Percentiles rank a stretch among this genome's conserved stretches.
These are phyloP conservation scores for Hippophae tibetana DNA, from an alignment of 306 rosid species.

Conservation along the genomic window DNA sequence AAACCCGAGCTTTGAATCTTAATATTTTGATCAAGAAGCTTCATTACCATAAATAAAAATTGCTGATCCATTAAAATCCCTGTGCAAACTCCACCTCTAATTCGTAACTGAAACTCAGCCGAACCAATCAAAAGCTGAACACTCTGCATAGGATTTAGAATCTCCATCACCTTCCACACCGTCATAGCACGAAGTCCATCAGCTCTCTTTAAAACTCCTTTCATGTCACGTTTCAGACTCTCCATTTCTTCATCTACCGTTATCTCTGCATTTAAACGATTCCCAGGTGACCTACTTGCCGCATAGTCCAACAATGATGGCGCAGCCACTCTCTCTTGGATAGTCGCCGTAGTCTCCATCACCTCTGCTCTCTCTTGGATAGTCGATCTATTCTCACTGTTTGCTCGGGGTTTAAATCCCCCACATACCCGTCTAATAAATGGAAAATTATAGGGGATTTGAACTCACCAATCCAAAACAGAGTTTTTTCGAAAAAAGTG, in stretches of 20 bases:
- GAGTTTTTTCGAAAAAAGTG: conserved; percentile 20
- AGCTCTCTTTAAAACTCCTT: conserved; percentile 14
- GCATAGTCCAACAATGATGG: conserved; percentile 17
- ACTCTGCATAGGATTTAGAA: conserved; percentile 23
- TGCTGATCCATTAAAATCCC: not conserved
- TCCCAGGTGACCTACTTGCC: conserved; percentile 5
- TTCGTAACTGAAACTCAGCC: conserved; percentile 21
- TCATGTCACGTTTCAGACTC: conserved; percentile 19
- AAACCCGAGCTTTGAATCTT: no score
- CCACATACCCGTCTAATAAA: conserved; percentile 13
- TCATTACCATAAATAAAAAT: not conserved
- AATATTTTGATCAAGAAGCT: no score
- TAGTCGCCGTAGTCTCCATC: conserved; percentile 18
- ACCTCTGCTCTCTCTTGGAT: conserved; percentile 20
- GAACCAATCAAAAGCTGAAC: conserved; percentile 29
- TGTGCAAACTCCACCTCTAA: conserved; percentile 19
- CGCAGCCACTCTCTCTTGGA: conserved; percentile 32
- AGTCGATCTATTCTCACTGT: not conserved
- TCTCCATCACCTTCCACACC: conserved; percentile 23
- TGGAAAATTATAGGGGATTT: conserved; percentile 21
- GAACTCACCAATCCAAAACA: conserved; percentile 37
- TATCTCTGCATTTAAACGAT: conserved; percentile 16
- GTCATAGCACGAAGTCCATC: conserved; percentile 18
- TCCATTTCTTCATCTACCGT: conserved; percentile 16
- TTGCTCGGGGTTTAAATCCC: conserved; percentile 15